phyloP scores from a whole-genome alignment of 202 grass and related monocot genomes.

The Panicum hallii region DNA sequence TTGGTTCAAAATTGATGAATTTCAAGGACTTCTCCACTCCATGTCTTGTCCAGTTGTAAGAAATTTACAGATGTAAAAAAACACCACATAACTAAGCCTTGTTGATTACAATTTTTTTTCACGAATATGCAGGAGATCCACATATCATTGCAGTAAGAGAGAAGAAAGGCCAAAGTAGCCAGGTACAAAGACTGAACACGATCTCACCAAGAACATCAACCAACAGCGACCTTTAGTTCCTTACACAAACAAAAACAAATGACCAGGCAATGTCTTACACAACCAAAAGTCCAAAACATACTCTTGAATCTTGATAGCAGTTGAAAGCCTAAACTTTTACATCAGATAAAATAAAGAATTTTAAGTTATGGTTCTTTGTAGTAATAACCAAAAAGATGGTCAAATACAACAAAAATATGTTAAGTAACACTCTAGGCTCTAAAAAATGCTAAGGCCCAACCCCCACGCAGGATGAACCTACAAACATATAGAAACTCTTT shows the following conservation, averaged over 20 bases:
- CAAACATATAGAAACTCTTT: not conserved
- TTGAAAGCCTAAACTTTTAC: not conserved
- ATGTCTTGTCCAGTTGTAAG: not conserved
- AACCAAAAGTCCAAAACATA: not conserved
- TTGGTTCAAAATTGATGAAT: constrained; percentile 1
- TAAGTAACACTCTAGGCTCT: not conserved
- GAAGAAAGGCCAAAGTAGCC: not conserved
- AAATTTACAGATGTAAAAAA: not conserved
- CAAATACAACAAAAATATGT: not conserved
- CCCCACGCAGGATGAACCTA: no score
- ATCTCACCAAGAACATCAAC: not conserved
- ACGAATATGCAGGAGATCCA: not conserved
- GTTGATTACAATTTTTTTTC: not conserved
- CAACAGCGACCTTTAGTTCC: no score
- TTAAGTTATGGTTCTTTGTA: not conserved
- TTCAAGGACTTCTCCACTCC: not conserved
- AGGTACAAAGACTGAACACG: not conserved
- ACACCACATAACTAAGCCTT: not conserved
- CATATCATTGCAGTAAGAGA: not conserved
- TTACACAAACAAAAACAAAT: not conserved
- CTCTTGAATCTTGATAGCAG: not conserved
- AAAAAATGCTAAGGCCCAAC: not conserved
- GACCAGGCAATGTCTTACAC: not conserved
- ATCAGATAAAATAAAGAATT: not conserved
- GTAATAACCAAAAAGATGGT: constrained; percentile 1